A percentile compares a stretch with the other conserved stretches of the same genome.
phyloP scores from a whole-genome alignment of 225 moss, liverwort and hornwort genomes.

The Polytrichum commune region DNA sequence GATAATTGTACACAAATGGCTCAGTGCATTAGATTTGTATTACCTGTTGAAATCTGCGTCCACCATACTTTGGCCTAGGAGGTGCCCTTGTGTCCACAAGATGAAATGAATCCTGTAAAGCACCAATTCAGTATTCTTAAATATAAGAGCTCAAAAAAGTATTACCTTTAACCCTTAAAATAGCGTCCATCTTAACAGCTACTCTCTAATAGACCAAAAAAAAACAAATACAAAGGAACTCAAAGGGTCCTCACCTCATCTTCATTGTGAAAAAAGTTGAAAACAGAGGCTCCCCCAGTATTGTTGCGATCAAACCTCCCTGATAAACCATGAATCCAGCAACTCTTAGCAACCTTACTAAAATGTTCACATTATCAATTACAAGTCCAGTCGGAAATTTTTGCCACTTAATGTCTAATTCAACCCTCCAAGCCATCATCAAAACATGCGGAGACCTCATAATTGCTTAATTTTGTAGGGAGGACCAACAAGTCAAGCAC shows the following conservation, averaged over 20 bases:
- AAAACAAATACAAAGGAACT: too few species aligned
- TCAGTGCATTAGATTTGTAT: not conserved
- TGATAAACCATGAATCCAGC: constrained; percentile 3
- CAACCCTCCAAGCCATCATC: too few species aligned
- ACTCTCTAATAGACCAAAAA: too few species aligned
- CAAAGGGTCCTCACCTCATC: constrained; percentile 34
- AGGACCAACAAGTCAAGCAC: too few species aligned
- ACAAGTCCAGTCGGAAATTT: not conserved
- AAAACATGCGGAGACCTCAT: too few species aligned
- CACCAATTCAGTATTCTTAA: not conserved
- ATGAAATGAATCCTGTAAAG: constrained; percentile 57
- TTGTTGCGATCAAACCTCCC: constrained; percentile 53
- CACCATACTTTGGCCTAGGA: constrained; percentile 66
- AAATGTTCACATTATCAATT: not conserved
- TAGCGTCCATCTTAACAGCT: too few species aligned
- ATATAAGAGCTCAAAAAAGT: too few species aligned
- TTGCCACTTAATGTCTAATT: too few species aligned
- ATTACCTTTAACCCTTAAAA: too few species aligned
- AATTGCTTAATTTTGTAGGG: too few species aligned
- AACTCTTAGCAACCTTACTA: not conserved
- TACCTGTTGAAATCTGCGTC: constrained; percentile 63
- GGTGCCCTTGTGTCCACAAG: constrained; percentile 64
- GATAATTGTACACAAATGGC: too few species aligned
- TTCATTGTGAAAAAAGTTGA: constrained; percentile 64
- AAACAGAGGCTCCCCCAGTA: constrained; percentile 39